phyloP scores from a whole-genome alignment of 2,329 filamentous ascomycete genomes.

The Pleoardoris graminearum region DNA sequence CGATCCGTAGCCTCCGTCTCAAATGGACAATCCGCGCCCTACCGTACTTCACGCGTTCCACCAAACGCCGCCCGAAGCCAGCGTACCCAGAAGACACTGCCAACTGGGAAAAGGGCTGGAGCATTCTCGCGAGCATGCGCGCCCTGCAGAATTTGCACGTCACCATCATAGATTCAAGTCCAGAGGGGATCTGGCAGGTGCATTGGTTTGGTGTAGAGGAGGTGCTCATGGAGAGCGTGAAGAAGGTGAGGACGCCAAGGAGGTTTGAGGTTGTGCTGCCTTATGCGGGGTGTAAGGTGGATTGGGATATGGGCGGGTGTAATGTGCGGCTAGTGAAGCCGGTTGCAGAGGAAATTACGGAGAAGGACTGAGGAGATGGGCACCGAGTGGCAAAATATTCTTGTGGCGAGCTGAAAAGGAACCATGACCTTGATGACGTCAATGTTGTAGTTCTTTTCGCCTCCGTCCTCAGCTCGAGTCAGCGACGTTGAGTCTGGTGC shows the following conservation, averaged over 20 bases:
- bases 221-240: slow-evolving; percentile 29
- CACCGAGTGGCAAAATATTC: too few relatives aligned
- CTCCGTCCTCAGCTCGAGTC: too few relatives aligned
- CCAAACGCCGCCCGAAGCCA: slow-evolving; percentile 14
- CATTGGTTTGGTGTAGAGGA: slow-evolving; percentile 36
- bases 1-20: slow-evolving; percentile 34
- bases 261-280: slow-evolving; percentile 35
- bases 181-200: slow-evolving; percentile 34
- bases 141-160: slow-evolving; percentile 33
- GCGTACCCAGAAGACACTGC: slow-evolving; percentile 42
- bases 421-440: too few relatives aligned
- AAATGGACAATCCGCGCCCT: slow-evolving; percentile 42
- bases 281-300: slow-evolving; percentile 31
- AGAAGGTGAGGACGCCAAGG: slow-evolving; percentile 20
- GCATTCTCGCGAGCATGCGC: slow-evolving; percentile 31
- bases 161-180: slow-evolving; percentile 32
- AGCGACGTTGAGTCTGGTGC: too few relatives aligned
- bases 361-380: too few relatives aligned
- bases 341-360: background rate
- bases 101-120: slow-evolving; percentile 40
- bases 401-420: too few relatives aligned
- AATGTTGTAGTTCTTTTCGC: too few relatives aligned
- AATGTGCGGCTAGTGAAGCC: slow-evolving; percentile 26
- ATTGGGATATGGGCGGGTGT: slow-evolving; percentile 32
- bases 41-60: slow-evolving; percentile 28